A percentile compares a stretch with the other conserved stretches of the same genome.
phyloP scores from a whole-genome alignment of 352 stramenopile species.

The Pythium grandisporangium region DNA sequence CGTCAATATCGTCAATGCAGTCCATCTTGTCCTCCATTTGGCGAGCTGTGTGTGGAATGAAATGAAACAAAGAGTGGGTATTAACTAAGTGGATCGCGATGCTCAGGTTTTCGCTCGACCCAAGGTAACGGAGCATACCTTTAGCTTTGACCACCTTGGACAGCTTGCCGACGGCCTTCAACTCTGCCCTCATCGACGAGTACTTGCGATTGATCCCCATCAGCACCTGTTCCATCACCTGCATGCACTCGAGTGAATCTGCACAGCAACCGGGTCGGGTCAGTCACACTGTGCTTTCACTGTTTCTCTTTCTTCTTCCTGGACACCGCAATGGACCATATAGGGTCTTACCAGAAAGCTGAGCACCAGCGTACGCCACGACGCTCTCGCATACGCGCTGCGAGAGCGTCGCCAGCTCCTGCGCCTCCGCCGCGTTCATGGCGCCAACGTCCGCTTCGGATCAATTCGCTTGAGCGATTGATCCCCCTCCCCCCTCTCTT shows the following conservation, averaged over 20 bases:
- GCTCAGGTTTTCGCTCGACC: too few relatives aligned
- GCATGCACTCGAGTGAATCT: slow-evolving; percentile 73
- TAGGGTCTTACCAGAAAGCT: slow-evolving; percentile 37
- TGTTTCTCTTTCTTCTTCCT: neutral
- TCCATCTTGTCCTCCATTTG: slow-evolving; percentile 68
- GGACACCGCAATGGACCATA: neutral
- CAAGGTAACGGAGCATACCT: too few relatives aligned
- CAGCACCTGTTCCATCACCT: slow-evolving; percentile 57
- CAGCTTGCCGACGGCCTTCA: slow-evolving; percentile 47
- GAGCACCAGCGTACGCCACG: slow-evolving; percentile 47
- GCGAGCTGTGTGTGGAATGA: slow-evolving; percentile 28
- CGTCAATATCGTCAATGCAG: slow-evolving; percentile 74
- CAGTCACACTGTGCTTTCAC: too few relatives aligned
- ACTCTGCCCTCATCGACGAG: slow-evolving; percentile 41
- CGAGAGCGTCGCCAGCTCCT: slow-evolving; percentile 49
- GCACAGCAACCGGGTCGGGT: neutral
- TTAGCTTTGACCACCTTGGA: slow-evolving; percentile 58
- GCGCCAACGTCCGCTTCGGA: too few relatives aligned
- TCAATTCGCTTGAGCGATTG: too few relatives aligned
- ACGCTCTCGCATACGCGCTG: slow-evolving; percentile 63
- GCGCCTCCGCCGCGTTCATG: slow-evolving; percentile 52
- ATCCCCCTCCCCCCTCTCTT: too few relatives aligned
- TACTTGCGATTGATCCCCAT: slow-evolving; percentile 57
- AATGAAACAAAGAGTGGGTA: too few relatives aligned
- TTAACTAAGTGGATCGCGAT: too few relatives aligned